Percentiles rank a stretch among this genome's conserved stretches.
Conservation (phyloP, 2,329 filamentous ascomycete species). For the Trichocomaceae sp. region DNA sequence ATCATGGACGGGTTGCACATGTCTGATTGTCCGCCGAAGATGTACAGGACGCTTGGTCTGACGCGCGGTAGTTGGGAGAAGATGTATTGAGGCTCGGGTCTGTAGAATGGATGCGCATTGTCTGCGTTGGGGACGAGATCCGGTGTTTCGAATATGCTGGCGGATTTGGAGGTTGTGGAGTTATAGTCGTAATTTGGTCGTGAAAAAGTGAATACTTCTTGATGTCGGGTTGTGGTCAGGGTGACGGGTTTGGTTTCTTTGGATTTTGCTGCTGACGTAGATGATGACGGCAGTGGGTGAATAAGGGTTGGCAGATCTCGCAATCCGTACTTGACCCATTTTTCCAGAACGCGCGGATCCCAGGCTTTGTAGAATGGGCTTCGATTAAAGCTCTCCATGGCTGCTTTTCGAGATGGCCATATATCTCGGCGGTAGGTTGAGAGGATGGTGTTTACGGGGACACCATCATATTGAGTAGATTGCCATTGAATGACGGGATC, state of each 20-base stretch:
- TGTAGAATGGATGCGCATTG: constrained; percentile 38
- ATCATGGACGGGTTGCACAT: constrained; percentile 34
- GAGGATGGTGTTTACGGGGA: constrained; percentile 40
- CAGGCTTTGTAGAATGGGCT: constrained; percentile 73
- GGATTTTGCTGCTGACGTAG: constrained; percentile 11
- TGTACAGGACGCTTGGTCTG: constrained; percentile 42
- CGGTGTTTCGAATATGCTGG: constrained; percentile 38
- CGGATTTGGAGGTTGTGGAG: constrained; percentile 25
- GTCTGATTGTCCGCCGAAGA: constrained; percentile 40
- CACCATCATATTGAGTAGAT: constrained; percentile 34
- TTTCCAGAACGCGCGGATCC: constrained; percentile 72
- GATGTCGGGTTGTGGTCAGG: constrained; percentile 71
- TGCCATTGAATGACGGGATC: constrained; percentile 67
- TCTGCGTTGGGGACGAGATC: constrained; percentile 37
- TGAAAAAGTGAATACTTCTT: constrained; percentile 61
- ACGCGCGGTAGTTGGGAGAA: constrained; percentile 37
- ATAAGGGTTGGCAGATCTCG: constrained; percentile 61
- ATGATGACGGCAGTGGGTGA: constrained; percentile 23
- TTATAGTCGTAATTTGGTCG: constrained; percentile 56
- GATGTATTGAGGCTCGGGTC: constrained; percentile 34
- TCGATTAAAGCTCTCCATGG: constrained; percentile 58
- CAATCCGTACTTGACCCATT: constrained; percentile 68
- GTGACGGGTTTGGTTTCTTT: constrained; percentile 51
- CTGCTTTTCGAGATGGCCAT: constrained; percentile 71
- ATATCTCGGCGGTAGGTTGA: constrained; percentile 69